These are phyloP conservation scores for Suhomyces coccinellae DNA, from an alignment of 1,139 yeast genomes.

Conservation along the genomic window DNA sequence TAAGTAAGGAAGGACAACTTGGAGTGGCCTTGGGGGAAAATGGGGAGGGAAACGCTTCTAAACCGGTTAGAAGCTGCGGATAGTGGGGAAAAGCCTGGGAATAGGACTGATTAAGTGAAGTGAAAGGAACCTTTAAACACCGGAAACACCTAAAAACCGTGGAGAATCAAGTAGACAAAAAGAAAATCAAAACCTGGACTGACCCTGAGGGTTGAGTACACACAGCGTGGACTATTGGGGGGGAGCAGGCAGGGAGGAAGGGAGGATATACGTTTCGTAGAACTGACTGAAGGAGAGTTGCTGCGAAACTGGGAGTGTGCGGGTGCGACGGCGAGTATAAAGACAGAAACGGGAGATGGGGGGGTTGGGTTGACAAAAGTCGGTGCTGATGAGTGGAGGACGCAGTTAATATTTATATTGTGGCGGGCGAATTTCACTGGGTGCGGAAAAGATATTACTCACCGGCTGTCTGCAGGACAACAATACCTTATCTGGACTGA, in stretches of 20 bases:
- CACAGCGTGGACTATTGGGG: too few relatives aligned
- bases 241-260: too few relatives aligned
- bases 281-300: background rate
- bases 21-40: background rate
- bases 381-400: slow-evolving; percentile 1
- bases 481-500: slow-evolving; percentile 2
- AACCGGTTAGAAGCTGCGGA: slow-evolving; percentile 6
- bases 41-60: slow-evolving; percentile 3
- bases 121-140: slow-evolving; percentile 6
- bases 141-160: slow-evolving; percentile 6
- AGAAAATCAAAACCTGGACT: background rate
- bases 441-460: slow-evolving; percentile 9
- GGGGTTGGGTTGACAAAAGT: slow-evolving; percentile 6
- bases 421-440: slow-evolving; percentile 2
- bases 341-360: background rate
- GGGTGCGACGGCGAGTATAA: background rate
- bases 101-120: slow-evolving; percentile 2
- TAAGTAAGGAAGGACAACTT: background rate
- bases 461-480: slow-evolving; percentile 6
- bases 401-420: slow-evolving; percentile 6
- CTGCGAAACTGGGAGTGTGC: background rate
- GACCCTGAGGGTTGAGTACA: background rate
- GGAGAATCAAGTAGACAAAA: background rate
- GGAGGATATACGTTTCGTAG: background rate
- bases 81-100: background rate